Percentiles rank a stretch among this genome's conserved stretches.
Evolutionary conservation across 2,329 filamentous ascomycete species (phyloP).

Genomic region (Alternaria sp.): DNA sequence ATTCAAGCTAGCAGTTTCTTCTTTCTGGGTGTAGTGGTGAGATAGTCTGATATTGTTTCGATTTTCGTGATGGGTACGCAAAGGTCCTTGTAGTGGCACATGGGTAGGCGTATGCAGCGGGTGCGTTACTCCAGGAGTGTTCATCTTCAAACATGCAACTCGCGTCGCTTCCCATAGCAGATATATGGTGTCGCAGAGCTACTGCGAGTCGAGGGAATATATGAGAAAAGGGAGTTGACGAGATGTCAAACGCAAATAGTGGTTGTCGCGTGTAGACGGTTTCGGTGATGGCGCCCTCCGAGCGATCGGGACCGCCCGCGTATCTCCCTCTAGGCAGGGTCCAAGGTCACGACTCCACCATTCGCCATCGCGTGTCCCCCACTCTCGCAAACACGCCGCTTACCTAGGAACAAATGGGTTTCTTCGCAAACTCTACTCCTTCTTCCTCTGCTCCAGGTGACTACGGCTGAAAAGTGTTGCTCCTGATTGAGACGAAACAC

Average conservation of each 20-base stretch:
- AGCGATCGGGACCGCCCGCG: slow-evolving; percentile 38
- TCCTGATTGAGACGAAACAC: not conserved
- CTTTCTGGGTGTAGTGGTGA: too few species aligned
- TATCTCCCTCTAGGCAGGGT: slow-evolving; percentile 12
- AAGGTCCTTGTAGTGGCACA: not conserved
- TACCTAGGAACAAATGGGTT: slow-evolving; percentile 37
- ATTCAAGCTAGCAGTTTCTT: not conserved
- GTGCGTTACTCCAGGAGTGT: not conserved
- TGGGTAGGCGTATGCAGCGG: not conserved
- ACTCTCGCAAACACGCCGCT: slow-evolving; percentile 41
- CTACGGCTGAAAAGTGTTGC: slow-evolving; percentile 27
- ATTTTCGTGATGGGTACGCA: not conserved
- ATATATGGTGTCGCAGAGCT: not conserved
- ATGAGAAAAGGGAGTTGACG: not conserved
- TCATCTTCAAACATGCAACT: not conserved
- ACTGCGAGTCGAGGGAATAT: not conserved
- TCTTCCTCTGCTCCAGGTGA: slow-evolving; percentile 27
- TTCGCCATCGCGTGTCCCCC: slow-evolving; percentile 50
- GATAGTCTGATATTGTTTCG: not conserved
- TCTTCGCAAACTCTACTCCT: slow-evolving; percentile 13
- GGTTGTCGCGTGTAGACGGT: not conserved
- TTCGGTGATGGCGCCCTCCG: slow-evolving; percentile 12
- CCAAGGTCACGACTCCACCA: slow-evolving; percentile 28
- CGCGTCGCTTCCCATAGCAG: not conserved
- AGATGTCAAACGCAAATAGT: not conserved